Evolutionary conservation across 495 filamentous ascomycete genomes (phyloP).

Genomic region (Daldinia concentrica): DNA sequence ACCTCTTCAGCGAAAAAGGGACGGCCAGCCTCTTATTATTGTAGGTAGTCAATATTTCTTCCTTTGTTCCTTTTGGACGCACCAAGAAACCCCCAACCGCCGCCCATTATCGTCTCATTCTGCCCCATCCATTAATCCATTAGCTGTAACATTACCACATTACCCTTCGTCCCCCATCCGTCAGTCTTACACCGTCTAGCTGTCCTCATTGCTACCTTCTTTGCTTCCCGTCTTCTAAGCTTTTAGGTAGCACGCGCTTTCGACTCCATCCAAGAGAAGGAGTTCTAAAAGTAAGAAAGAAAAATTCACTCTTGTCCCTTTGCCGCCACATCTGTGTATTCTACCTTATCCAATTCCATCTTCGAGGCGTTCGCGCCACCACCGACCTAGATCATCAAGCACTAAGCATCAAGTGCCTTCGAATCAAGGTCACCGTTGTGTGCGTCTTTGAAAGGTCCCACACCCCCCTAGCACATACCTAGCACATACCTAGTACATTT

Average conservation of each 20-base stretch:
- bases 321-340: conserved; percentile 20
- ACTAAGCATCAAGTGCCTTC: conserved; percentile 12
- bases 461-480: conserved; percentile 14
- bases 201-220: background rate
- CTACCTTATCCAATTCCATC: conserved; percentile 22
- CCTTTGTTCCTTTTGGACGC: conserved; percentile 23
- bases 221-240: background rate
- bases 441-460: conserved; percentile 26
- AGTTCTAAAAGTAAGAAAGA: background rate
- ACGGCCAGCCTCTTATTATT: conserved; percentile 18
- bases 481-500: conserved; percentile 18
- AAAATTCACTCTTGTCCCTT: background rate
- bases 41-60: conserved; percentile 24
- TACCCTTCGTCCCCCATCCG: conserved; percentile 4
- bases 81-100: conserved; percentile 16
- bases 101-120: conserved; percentile 27
- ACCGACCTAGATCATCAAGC: conserved; percentile 7
- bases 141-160: conserved; percentile 7
- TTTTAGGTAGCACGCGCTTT: background rate
- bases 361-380: conserved; percentile 33
- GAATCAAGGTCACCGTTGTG: conserved; percentile 30
- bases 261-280: background rate
- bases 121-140: conserved; percentile 1
- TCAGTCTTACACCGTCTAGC: conserved; percentile 6
- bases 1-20: conserved; percentile 17